Evolutionary conservation across 257 asterid species (phyloP).

Genomic region (Apocynum venetum): DNA sequence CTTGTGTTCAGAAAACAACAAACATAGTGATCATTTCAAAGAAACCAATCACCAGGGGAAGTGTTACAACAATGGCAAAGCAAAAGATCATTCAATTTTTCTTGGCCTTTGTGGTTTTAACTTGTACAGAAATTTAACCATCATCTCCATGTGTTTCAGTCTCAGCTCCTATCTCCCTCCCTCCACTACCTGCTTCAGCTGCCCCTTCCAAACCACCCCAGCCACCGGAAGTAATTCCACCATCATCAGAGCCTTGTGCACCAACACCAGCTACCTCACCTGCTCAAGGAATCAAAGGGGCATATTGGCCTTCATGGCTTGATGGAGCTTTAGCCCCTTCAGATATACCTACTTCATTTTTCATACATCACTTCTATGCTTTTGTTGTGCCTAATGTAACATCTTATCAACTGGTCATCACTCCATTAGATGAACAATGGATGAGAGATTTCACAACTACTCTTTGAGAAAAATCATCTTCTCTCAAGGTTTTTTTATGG

Average conservation of each 20-base stretch:
- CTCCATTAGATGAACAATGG: constrained; percentile 30
- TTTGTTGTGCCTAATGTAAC: constrained; percentile 36
- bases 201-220: background rate
- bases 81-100: constrained; percentile 15
- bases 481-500: constrained; percentile 41
- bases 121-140: constrained; percentile 7
- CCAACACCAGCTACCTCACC: background rate
- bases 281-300: constrained; percentile 37
- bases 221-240: background rate
- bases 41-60: background rate
- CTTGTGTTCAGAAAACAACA: too few relatives aligned
- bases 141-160: constrained; percentile 1
- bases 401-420: constrained; percentile 35
- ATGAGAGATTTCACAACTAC: constrained; percentile 41
- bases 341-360: constrained; percentile 33
- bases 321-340: constrained; percentile 28
- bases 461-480: constrained; percentile 20
- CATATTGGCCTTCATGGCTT: constrained; percentile 44
- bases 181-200: too few relatives aligned
- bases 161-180: background rate
- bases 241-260: constrained; percentile 1
- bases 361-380: constrained; percentile 55
- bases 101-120: constrained; percentile 22
- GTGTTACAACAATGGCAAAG: constrained; percentile 21
- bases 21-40: background rate